Percentiles rank a stretch among this genome's conserved stretches.
phyloP scores from a whole-genome alignment of 2,329 filamentous ascomycete genomes.

The Epichloe baconii region DNA sequence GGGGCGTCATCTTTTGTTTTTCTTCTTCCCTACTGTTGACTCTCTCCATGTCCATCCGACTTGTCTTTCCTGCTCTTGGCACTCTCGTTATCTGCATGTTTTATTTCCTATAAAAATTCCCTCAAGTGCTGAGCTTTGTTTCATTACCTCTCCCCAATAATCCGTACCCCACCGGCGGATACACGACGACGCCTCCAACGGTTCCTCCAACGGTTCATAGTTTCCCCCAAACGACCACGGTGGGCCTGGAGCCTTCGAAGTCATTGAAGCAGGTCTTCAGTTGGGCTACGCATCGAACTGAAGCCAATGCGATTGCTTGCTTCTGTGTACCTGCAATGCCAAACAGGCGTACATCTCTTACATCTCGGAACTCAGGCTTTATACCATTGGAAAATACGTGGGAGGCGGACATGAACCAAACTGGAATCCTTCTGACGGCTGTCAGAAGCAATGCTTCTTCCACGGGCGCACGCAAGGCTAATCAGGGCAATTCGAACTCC shows the following conservation, averaged over 20 bases:
- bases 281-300: background rate
- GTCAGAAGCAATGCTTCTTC: constrained; percentile 43
- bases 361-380: constrained; percentile 23
- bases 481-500: constrained; percentile 20
- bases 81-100: background rate
- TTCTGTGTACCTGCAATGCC: constrained; percentile 6
- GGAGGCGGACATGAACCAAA: constrained; percentile 21
- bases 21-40: background rate
- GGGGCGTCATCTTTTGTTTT: constrained; percentile 3
- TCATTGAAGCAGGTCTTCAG: constrained; percentile 7
- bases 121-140: background rate
- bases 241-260: background rate
- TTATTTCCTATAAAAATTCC: background rate
- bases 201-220: background rate
- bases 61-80: constrained; percentile 2
- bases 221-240: background rate
- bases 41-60: background rate
- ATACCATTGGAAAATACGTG: constrained; percentile 25
- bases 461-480: constrained; percentile 37
- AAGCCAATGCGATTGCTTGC: background rate
- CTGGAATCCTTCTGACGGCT: constrained; percentile 40
- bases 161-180: background rate
- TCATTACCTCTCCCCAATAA: background rate
- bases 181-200: constrained; percentile 1
- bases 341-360: constrained; percentile 9